Evolutionary conservation across 2,329 filamentous ascomycete genomes (phyloP).

Genomic region (Gliomastix tumulicola): DNA sequence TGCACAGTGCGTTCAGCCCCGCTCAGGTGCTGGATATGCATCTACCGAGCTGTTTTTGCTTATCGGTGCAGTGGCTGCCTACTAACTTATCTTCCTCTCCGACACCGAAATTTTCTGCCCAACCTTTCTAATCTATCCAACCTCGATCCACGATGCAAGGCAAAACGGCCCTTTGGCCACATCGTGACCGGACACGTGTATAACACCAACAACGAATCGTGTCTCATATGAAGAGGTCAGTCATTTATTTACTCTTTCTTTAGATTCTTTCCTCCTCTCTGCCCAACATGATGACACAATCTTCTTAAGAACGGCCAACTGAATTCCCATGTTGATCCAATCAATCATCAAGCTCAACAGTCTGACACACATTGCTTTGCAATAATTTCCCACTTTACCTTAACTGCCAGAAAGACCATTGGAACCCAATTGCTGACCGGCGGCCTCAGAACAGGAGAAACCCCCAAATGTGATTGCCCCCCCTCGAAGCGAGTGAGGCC

Average conservation of each 20-base stretch:
- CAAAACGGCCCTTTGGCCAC: not conserved
- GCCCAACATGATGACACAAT: constrained; percentile 43
- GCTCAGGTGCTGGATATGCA: not conserved
- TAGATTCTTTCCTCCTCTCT: not conserved
- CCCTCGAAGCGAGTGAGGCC: no score
- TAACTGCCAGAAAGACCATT: no score
- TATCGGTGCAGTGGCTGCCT: not conserved
- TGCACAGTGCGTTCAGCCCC: not conserved
- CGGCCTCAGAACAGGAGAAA: no score
- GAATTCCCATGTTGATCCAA: constrained; percentile 51
- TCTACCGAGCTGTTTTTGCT: not conserved
- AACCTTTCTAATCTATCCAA: not conserved
- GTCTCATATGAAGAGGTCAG: not conserved
- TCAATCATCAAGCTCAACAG: constrained; percentile 58
- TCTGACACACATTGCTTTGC: constrained; percentile 46
- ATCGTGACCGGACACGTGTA: no score
- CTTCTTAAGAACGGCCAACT: constrained; percentile 62
- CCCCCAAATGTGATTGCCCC: no score
- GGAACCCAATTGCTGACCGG: no score
- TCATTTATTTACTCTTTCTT: not conserved
- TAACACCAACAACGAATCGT: not conserved
- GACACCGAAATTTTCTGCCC: not conserved
- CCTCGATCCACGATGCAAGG: not conserved
- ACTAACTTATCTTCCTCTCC: not conserved
- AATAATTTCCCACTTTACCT: no score